Percentiles rank a stretch among this genome's conserved stretches.
These are phyloP conservation scores for Gaeumannomyces tritici DNA, from an alignment of 2,329 filamentous ascomycete species.

Conservation along the genomic window DNA sequence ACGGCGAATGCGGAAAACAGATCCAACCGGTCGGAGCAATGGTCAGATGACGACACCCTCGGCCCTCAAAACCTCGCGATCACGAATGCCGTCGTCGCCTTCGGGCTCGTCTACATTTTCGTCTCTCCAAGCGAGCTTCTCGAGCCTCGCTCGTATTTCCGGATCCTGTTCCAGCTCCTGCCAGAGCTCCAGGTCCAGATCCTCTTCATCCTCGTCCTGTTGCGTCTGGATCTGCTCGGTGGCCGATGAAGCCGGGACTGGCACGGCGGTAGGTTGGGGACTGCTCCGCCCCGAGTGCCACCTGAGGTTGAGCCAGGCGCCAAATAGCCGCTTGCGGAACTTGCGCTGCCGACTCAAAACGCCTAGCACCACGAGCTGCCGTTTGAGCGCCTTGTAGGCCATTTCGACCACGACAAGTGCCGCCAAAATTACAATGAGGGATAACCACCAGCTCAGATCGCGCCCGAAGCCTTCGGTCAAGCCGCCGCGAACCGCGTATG, in stretches of 20 bases:
- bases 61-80: background rate
- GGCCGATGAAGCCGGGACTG: constrained; percentile 18
- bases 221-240: constrained; percentile 23
- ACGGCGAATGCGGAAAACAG: background rate
- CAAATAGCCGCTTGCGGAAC: background rate
- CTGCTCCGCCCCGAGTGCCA: too few relatives aligned
- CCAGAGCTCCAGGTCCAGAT: constrained; percentile 46
- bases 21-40: background rate
- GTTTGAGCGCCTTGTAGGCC: constrained; percentile 36
- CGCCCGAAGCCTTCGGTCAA: constrained; percentile 57
- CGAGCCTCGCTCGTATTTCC: constrained; percentile 29
- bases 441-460: constrained; percentile 64
- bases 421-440: constrained; percentile 52
- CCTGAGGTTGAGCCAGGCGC: background rate
- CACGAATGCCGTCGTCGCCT: background rate
- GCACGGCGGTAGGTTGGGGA: background rate
- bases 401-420: constrained; percentile 57
- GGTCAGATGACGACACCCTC: background rate
- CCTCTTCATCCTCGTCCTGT: constrained; percentile 16
- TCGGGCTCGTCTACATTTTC: constrained; percentile 12
- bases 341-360: constrained; percentile 25
- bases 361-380: constrained; percentile 33
- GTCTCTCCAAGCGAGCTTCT: constrained; percentile 27
- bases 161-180: constrained; percentile 48
- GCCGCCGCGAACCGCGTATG: constrained; percentile 59